These are phyloP conservation scores for Eucalyptus curtisii DNA, from an alignment of 345 rosid species.

Conservation along the genomic window DNA sequence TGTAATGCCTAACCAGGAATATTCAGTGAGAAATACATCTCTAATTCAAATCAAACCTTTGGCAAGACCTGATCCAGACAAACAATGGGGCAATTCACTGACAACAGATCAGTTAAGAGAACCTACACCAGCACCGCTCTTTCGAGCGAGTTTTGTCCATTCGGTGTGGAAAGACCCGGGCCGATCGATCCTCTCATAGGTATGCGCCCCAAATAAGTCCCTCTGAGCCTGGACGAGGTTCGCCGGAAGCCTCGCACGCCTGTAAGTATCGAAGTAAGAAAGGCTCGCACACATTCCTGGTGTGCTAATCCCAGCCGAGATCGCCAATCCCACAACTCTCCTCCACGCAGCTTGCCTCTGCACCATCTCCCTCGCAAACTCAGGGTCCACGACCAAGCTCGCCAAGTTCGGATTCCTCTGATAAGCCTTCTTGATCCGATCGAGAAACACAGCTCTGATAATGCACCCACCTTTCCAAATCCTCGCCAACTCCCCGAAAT, in stretches of 20 bases:
- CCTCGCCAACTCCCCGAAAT: constrained; percentile 80
- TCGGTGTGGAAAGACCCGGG: constrained; percentile 78
- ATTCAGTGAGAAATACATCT: neutral
- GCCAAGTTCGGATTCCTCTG: constrained; percentile 85
- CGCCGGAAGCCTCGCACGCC: constrained; percentile 83
- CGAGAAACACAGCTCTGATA: constrained; percentile 90
- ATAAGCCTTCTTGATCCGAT: constrained; percentile 94
- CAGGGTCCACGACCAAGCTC: constrained; percentile 86
- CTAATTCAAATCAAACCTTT: constrained; percentile 3
- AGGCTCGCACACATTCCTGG: constrained; percentile 98
- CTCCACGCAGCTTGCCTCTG: constrained; percentile 99
- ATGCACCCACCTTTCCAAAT: constrained; percentile 99
- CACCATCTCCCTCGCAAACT: constrained; percentile 93
- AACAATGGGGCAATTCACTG: neutral
- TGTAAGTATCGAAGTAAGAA: constrained; percentile 85
- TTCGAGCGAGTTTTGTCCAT: constrained; percentile 81
- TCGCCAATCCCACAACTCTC: constrained; percentile 89
- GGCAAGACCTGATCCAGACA: constrained; percentile 3
- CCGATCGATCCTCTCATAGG: constrained; percentile 85
- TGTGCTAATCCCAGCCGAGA: constrained; percentile 84
- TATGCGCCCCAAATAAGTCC: constrained; percentile 96
- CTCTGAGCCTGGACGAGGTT: constrained; percentile 98
- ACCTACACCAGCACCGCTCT: constrained; percentile 28
- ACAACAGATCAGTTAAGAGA: constrained; percentile 31
- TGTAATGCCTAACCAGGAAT: constrained; percentile 14